Evolutionary conservation across 2,329 filamentous ascomycete species (phyloP), one percentile per base, ranked within the genome.

Genomic region (Teratosphaeria pseudoeucalypti): DNA sequence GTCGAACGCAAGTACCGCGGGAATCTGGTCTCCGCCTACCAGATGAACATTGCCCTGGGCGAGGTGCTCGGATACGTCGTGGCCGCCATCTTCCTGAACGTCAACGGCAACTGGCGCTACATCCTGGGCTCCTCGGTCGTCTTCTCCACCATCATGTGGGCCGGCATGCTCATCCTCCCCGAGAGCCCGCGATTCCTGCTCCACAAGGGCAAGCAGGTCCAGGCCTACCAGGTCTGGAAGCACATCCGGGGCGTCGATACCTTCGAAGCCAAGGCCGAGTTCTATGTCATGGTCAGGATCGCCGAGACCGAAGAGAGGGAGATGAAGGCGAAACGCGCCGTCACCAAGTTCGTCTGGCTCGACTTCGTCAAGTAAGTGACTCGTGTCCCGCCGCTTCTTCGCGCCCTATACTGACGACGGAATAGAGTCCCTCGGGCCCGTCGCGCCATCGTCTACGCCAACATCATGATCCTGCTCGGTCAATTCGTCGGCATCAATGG

Each of bases 31-130:
- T 88, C 85, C 0, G 76, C 89, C 0, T 90, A 89, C 71, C 87
- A 90, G 69, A 83, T 89, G 73, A 89, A 87, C 73, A 90, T 90
- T 67, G 87, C 87, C 0, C 78, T 90, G 0, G 87, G 87, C 34
- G 87, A 89, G 66, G 86, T 90, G 2, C 76, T 90, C 1, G 87
- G 87, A 2, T 89, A 89, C 61, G 86, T 84, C 5, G 81, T 89
- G 1, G 86, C 84, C 0, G 87, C 87, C 54, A 88, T 89, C 59
- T 90, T 90, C 72, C 77, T 89, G 62, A 79, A 77, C n/a, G 85
- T 90, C 1, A 73, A 76, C 0, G 87, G 86, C n/a, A 86, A 85
- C 75, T 90, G 87, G 87, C 80, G 87, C 47, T 89, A 84, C 70
- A 89, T 90, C 61, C 82, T 90, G 1, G 87, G 86, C 4, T 87